Base-by-base conservation (phyloP, 2,329 filamentous ascomycete species). In the Phyllosticta paracitricarpa region DNA sequence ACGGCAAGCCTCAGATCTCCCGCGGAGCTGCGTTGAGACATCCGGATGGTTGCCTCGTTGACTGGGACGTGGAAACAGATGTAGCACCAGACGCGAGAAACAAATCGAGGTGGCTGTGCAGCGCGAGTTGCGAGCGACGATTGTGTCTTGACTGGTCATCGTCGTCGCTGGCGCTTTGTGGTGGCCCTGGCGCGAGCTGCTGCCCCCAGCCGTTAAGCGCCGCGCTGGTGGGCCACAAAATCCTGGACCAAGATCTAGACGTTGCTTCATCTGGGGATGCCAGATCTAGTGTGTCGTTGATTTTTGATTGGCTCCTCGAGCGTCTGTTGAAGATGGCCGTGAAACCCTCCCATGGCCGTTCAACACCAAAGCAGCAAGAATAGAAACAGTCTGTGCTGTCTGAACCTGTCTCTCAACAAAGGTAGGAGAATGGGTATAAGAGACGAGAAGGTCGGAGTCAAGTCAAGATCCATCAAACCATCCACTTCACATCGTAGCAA, bases 401-500 rank as follows among this genome's bases (percentile, higher is more conserved):
- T 53, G 52, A 51, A 33, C 12, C 57, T 59, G 57, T 22, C 25
- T 14, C 19, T 33, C n/a, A 12, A 33, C 14, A 14, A 56, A 12
- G 58, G 28, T 30, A 7, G 17, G 48, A 9, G 30, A 26, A 33
- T 25, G 52, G 48, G 55, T 60, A 60, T 51, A 60, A 56, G 58
- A 28, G 53, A 35, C 25, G 25, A 30, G n/a, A 35, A 10, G 25
- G n/a, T 30, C 24, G 53, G 17, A 19, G 8, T 22, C 17, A 10
- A 30, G 28, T 6, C 30, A n/a, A 22, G n/a, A n/a, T 51, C 53
- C 28, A 40, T 7, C 53, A 52, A 54, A 14, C 35, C 58, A 60
- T 17, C 58, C 56, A 51, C 33, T 54, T 63, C 59, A 35, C 64
- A 61, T 66, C 66, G 70, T 68, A 70, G 62, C 65, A 67, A 65